phyloP scores from a whole-genome alignment of 2,329 filamentous ascomycete species.

The Fusarium keratoplasticum region DNA sequence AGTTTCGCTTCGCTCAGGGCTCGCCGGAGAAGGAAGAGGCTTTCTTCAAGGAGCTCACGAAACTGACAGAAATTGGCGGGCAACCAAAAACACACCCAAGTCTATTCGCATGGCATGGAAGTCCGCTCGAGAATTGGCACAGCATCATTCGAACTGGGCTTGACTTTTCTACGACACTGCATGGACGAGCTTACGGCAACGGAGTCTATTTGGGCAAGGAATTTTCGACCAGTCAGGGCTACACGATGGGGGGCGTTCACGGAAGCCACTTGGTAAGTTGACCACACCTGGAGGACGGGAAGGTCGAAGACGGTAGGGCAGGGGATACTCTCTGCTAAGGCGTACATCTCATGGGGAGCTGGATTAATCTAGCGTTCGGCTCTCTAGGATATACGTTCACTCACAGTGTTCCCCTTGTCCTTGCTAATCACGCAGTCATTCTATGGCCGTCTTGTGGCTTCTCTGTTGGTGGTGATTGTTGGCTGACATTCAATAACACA shows the following conservation, averaged over 20 bases:
- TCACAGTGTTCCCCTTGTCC: neutral
- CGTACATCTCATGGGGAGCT: neutral
- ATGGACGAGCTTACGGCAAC: slow-evolving; percentile 80
- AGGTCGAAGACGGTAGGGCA: neutral
- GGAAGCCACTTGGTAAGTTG: neutral
- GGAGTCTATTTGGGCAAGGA: slow-evolving; percentile 81
- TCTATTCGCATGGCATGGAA: slow-evolving; percentile 90
- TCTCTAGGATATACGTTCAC: neutral
- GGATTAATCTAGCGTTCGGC: neutral
- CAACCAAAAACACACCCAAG: slow-evolving; percentile 67
- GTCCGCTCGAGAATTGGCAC: slow-evolving; percentile 83
- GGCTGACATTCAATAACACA: slow-evolving; percentile 3
- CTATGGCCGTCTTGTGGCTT: neutral
- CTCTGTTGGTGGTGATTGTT: neutral
- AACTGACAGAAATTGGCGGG: slow-evolving; percentile 46
- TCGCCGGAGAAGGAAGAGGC: slow-evolving; percentile 86
- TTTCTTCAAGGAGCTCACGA: slow-evolving; percentile 73
- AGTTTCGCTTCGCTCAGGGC: slow-evolving; percentile 90
- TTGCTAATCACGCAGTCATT: neutral
- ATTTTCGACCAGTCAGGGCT: slow-evolving; percentile 25
- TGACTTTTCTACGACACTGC: slow-evolving; percentile 70
- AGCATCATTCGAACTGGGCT: slow-evolving; percentile 87
- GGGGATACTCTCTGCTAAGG: neutral
- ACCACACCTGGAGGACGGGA: neutral
- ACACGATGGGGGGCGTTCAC: slow-evolving; percentile 1